phyloP scores from a whole-genome alignment of 225 moss, liverwort and hornwort genomes.

The Physcomitrium patens region DNA sequence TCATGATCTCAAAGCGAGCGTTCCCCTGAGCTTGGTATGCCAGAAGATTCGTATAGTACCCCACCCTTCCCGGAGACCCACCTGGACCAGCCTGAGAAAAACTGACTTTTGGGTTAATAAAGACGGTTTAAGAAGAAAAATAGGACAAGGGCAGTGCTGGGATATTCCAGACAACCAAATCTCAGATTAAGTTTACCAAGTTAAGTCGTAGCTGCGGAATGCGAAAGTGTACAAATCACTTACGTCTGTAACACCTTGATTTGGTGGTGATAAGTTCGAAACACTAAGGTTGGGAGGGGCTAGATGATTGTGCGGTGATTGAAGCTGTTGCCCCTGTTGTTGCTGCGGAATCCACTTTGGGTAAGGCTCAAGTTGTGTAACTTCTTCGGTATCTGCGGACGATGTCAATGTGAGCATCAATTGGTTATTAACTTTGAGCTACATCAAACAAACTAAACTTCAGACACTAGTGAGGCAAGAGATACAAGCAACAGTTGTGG shows the following conservation, averaged over 20 bases:
- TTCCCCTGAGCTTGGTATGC: conserved; percentile 52
- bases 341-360: conserved; percentile 64
- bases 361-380: conserved; percentile 55
- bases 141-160: background rate
- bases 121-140: background rate
- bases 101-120: background rate
- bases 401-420: conserved; percentile 66
- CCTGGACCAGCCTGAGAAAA: conserved; percentile 39
- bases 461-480: conserved; percentile 35
- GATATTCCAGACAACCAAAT: background rate
- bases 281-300: conserved; percentile 25
- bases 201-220: background rate
- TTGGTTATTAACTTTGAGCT: conserved; percentile 62
- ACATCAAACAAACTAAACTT: conserved; percentile 59
- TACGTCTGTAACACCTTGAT: conserved; percentile 49
- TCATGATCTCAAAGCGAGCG: conserved; percentile 50
- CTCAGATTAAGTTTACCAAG: background rate
- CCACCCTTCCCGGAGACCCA: conserved; percentile 52
- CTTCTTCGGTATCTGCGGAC: conserved; percentile 71
- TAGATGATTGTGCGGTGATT: conserved; percentile 42
- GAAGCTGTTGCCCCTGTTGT: conserved; percentile 48
- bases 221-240: conserved; percentile 22
- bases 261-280: conserved; percentile 40
- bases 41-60: conserved; percentile 54
- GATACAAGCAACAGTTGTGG: background rate